These are phyloP conservation scores for Cutaneotrichosporon curvatum DNA, from an alignment of 1,284 basidiomycete species.

Conservation along the genomic window DNA sequence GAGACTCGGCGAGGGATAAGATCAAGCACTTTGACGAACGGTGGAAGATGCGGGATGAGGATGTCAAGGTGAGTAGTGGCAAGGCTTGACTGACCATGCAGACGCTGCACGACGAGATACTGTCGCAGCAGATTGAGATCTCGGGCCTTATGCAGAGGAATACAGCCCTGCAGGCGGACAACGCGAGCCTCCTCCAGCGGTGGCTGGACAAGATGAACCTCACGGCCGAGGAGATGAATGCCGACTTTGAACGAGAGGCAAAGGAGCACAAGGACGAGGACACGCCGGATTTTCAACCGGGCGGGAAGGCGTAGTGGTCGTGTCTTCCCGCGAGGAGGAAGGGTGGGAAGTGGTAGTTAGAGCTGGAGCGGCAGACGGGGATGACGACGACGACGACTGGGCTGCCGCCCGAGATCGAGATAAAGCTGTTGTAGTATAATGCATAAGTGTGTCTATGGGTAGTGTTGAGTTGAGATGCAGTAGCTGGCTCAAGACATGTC, in stretches of 20 bases:
- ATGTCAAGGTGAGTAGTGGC: constrained; percentile 63
- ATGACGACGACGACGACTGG: too few species aligned
- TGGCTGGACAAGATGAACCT: constrained; percentile 92
- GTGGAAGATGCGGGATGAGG: constrained; percentile 80
- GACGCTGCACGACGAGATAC: constrained; percentile 91
- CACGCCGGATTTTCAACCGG: constrained; percentile 29
- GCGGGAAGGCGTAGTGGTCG: constrained; percentile 26
- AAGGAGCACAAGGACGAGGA: constrained; percentile 1
- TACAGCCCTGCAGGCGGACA: constrained; percentile 76
- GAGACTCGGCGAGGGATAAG: constrained; percentile 28
- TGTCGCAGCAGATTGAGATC: constrained; percentile 80
- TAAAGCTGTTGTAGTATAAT: too few species aligned
- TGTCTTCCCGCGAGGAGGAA: constrained; percentile 11
- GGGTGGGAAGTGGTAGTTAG: neutral
- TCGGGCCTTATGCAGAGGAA: constrained; percentile 82
- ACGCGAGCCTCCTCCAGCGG: constrained; percentile 84
- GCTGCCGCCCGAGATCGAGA: too few species aligned
- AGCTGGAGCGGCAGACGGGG: too few species aligned
- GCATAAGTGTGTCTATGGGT: too few species aligned
- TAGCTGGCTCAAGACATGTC: too few species aligned
- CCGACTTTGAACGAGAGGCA: constrained; percentile 50
- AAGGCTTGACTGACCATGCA: too few species aligned
- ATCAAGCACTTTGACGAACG: constrained; percentile 67
- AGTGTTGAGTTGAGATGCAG: too few species aligned
- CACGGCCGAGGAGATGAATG: constrained; percentile 92